A percentile compares a stretch with the other conserved stretches of the same genome.
Evolutionary conservation across 2,329 filamentous ascomycete species (phyloP).

Genomic region (Lachnellula willkommii): DNA sequence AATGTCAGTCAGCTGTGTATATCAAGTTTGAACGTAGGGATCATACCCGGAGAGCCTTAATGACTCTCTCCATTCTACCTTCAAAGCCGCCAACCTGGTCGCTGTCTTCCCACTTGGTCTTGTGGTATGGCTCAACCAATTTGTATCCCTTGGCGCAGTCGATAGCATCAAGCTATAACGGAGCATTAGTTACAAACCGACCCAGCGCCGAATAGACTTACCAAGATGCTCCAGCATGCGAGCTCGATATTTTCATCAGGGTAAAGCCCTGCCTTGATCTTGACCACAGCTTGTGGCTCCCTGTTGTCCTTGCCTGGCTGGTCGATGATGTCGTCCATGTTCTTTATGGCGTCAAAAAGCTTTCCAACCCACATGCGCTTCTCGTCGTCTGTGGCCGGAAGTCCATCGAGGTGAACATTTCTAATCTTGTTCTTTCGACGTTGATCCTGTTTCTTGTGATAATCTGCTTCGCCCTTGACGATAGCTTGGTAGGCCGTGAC

Average conservation of each 20-base stretch:
- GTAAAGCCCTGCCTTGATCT: conserved; percentile 11
- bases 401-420: not conserved
- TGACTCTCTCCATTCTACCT: conserved; percentile 11
- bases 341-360: conserved; percentile 16
- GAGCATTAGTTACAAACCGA: not conserved
- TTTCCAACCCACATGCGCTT: conserved; percentile 3
- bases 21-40: not conserved
- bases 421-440: not conserved
- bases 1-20: conserved; percentile 2
- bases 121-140: conserved; percentile 11
- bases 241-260: conserved; percentile 9
- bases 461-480: not conserved
- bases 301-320: conserved; percentile 17
- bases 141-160: conserved; percentile 7
- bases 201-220: conserved; percentile 3
- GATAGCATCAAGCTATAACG: conserved; percentile 6
- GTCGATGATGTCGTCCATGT: conserved; percentile 15
- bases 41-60: conserved; percentile 12
- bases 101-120: conserved; percentile 6
- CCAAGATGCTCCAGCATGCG: conserved; percentile 19
- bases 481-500: not conserved
- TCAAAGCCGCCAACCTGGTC: conserved; percentile 2
- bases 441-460: not conserved
- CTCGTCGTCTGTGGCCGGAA: not conserved
- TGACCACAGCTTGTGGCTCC: conserved; percentile 14